Evolutionary conservation across 2,329 filamentous ascomycete genomes (phyloP), one percentile per base, ranked within the genome.

Genomic region (Claviceps humidiphila): DNA sequence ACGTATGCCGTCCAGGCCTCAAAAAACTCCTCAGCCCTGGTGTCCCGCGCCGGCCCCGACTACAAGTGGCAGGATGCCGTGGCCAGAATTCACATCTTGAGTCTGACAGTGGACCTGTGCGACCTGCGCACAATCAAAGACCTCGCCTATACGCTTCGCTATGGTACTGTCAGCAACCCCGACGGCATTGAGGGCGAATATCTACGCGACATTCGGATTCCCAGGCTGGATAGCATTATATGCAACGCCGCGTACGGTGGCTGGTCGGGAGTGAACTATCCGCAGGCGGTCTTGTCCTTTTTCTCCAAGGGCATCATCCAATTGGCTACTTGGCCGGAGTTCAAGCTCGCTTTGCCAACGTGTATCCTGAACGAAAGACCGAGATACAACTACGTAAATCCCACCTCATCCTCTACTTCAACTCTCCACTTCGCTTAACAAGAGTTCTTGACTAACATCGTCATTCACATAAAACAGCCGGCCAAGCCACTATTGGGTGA

Each of bases 221-320:
- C 87, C 1, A 81, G 84, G 57, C 73, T 98, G 34, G 89, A 97
- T 66, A 78, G 78, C 2, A 74, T 93, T 22, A 74, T 97, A 40
- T 84, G 87, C 64, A 96, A 96, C 67, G 91, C 91, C 16, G 93
- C 90, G 0, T 84, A 91, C 41, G 89, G 89, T 22, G 89, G 88
- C 2, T 95, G 89, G 86, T 78, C 74, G 0, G 87, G 87, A n/a
- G 65, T 95, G 53, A 71, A 88, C 65, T 96, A 82, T 80, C 67
- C 72, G 1, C 60, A 62, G 51, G 80, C 87, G 1, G 66, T 82
- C 34, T 70, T 66, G 59, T 67, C 71, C 52, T 61, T 81, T 42
- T 61, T 86, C 46, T 81, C 76, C 4, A 60, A 63, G 11, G 82
- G 89, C 52, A 70, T 85, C 53, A 64, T 84, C 11, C 76, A 87